Percentiles rank a stretch among this genome's conserved stretches.
Conservation (phyloP, 192 early-diverging fungal genomes). For the Coemansia guatemalensis region DNA sequence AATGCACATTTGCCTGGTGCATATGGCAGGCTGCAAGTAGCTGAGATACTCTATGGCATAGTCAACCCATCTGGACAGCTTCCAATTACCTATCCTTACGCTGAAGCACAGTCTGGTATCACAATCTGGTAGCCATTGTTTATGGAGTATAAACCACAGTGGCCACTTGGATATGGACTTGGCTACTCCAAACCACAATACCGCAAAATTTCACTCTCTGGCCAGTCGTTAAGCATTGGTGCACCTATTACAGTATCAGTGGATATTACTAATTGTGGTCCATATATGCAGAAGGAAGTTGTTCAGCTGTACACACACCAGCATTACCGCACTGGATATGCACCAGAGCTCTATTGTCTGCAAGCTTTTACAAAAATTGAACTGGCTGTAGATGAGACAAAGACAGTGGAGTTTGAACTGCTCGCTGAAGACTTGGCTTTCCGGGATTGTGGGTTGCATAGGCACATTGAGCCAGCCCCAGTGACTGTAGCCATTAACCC, state of each 20-base stretch:
- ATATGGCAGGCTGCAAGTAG: constrained; percentile 61
- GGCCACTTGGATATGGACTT: constrained; percentile 58
- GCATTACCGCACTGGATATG: constrained; percentile 46
- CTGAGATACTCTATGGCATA: constrained; percentile 57
- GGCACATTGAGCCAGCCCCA: constrained; percentile 18
- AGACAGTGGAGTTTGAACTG: constrained; percentile 42
- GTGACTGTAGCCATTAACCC: constrained; percentile 30
- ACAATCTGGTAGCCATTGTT: constrained; percentile 52
- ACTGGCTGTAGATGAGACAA: constrained; percentile 43
- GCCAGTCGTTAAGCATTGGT: constrained; percentile 1
- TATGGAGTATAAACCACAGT: constrained; percentile 51
- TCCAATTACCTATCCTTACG: constrained; percentile 61
- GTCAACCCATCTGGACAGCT: constrained; percentile 61
- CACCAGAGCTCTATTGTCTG: constrained; percentile 56
- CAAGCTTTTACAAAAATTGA: constrained; percentile 54
- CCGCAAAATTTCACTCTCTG: constrained; percentile 36
- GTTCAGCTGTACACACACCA: constrained; percentile 56
- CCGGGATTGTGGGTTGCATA: constrained; percentile 20
- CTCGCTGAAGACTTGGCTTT: constrained; percentile 28
- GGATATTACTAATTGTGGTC: constrained; percentile 48
- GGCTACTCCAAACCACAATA: constrained; percentile 59
- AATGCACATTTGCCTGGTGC: constrained; percentile 62
- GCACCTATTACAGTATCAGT: constrained; percentile 32
- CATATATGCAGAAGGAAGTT: constrained; percentile 50
- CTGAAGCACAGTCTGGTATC: constrained; percentile 28